Evolutionary conservation across 345 rosid species (phyloP), one percentile per base, ranked within the genome.

Genomic region (Rhizophora apiculata): DNA sequence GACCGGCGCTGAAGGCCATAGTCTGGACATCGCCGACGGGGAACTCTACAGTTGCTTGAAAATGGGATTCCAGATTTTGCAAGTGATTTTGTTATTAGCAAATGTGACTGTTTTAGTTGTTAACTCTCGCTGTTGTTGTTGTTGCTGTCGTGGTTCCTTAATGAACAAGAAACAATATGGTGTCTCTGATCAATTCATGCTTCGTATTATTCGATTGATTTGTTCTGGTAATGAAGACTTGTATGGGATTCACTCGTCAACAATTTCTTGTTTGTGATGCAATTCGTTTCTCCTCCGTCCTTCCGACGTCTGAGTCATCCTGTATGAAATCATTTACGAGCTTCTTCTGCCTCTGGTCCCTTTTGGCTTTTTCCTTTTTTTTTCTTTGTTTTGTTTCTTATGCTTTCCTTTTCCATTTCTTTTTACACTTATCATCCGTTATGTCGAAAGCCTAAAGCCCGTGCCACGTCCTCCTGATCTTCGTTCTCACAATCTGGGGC

Each of bases 1-100:
- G 96, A 79, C 98, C 98, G 68, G 96, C 96, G 34, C 90, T 94
- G 2, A 91, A 91, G 55, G 96, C 91, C 81, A 88, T 94, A 13
- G 74, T 91, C 22, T 94, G 98, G 97, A 93, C 83, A 8, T 82
- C 89, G 0, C 73, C 75, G 1, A 32, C 74, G 0, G 84, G 78
- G 10, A 81, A 81, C 62, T 78, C 89, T 2, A 78, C 88, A 0
- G 70, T 84, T 37, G 91, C 81, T 52, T 88, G 81, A 86, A 31
- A 31, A 46, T 43, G 60, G 60, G 30, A 55, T 26, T 22, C 27
- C 27, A 26, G 59, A 55, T 54, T 22, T 22, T 43, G 36, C 49
- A 43, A 13, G 49, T 55, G 29, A 8, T 55, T 55, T 55, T 22
- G 30, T 55, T 30, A 55, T 55, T 22, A 43, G 49, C 15, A 15